A percentile compares a stretch with the other conserved stretches of the same genome.
phyloP scores from a whole-genome alignment of 495 filamentous ascomycete species.

The Aspergillus kassunensis region DNA sequence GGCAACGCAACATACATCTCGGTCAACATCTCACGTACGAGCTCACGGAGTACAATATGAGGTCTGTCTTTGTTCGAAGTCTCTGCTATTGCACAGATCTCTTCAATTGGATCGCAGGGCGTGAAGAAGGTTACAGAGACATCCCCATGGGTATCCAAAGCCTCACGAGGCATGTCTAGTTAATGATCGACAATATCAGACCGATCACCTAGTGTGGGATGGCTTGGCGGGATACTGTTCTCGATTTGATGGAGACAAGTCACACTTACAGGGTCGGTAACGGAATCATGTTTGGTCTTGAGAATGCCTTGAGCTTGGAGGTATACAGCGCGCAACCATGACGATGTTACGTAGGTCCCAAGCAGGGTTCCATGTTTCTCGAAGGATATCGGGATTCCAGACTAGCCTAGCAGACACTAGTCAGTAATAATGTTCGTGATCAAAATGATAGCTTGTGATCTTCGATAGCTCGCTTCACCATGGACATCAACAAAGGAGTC shows the following conservation, averaged over 20 bases:
- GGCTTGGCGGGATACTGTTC: background rate
- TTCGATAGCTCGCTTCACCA: background rate
- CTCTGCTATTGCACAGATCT: too few species aligned
- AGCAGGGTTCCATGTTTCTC: background rate
- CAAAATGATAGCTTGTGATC: background rate
- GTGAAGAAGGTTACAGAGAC: too few species aligned
- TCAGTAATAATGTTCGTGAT: background rate
- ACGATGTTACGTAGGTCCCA: background rate
- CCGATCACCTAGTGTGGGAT: background rate
- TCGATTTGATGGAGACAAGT: too few species aligned
- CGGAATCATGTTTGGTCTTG: background rate
- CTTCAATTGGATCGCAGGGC: too few species aligned
- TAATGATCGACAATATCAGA: slow-evolving; percentile 6
- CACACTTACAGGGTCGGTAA: too few species aligned
- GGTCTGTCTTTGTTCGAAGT: too few species aligned
- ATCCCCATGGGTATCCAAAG: too few species aligned
- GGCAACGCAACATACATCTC: background rate
- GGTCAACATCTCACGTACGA: background rate
- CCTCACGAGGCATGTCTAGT: slow-evolving; percentile 3
- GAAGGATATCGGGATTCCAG: background rate
- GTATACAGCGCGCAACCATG: too few species aligned
- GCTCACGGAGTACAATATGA: background rate
- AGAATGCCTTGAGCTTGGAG: too few species aligned
- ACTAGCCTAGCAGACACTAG: background rate
- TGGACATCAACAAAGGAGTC: background rate